Evolutionary conservation across 331 rosid genomes (phyloP), one percentile per base, ranked within the genome.

Genomic region (Rhamnella rubrinervis): DNA sequence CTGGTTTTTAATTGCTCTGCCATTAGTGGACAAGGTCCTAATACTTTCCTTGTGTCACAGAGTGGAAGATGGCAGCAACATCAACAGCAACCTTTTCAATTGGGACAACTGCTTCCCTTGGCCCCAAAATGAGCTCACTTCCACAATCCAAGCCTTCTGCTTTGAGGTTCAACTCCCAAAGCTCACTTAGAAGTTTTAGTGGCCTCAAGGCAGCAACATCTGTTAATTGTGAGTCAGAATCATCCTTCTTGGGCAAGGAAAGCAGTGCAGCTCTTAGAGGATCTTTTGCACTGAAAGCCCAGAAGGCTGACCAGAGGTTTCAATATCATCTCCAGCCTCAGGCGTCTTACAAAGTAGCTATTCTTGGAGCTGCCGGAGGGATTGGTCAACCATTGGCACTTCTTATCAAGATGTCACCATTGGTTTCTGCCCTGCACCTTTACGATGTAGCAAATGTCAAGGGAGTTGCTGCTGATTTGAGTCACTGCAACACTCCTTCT

Each of bases 291-390:
- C 65, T 75, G n/a, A 85, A 82, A 65, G 87, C 95, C 35, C 91
- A 76, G 55, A 87, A 71, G 78, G 80, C 47, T 50, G 77, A 78
- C 67, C 81, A 8, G 55, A 80, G 71, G 53, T 46, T 64, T 26
- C 83, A 46, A 59, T 15, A 56, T 63, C 59, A 25, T 39, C 67
- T 86, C 67, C 96, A 84, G 86, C 91, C 96, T 66, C 95, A 78
- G 81, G 98, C 98, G 26, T 63, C 95, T 4, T 93, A 62, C 74
- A 93, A 87, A 74, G 98, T 93, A 21, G 97, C 98, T 7, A 79
- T 93, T 78, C 97, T 93, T 26, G 98, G 98, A 58, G 95, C 98
- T 68, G 96, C 89, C 14, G 98, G 98, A 57, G 98, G 98, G 68
- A 93, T 93, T 7, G 96, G 95, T 50, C 98, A 92, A 75, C 91